Evolutionary conservation across 2,329 filamentous ascomycete species (phyloP).

Genomic region (Rutstroemia sp.): DNA sequence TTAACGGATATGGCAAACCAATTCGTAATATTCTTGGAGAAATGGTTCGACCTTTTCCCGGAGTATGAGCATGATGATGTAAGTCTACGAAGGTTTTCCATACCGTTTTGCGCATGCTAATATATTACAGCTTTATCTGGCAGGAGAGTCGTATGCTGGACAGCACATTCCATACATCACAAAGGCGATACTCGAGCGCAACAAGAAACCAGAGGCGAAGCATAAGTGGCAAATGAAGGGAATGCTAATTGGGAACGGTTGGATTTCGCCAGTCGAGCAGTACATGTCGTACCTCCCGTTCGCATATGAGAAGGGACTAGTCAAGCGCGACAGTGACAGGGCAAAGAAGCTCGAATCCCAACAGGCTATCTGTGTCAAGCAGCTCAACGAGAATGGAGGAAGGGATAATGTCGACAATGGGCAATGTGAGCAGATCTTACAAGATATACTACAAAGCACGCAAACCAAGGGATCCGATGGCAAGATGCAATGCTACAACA

Average conservation of each 20-base stretch:
- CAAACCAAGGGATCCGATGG: slow-evolving; percentile 44
- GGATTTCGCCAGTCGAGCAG: slow-evolving; percentile 87
- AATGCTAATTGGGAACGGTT: slow-evolving; percentile 91
- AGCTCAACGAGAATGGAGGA: slow-evolving; percentile 50
- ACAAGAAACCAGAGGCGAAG: slow-evolving; percentile 48
- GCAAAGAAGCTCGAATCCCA: slow-evolving; percentile 61
- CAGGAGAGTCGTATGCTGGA: slow-evolving; percentile 93
- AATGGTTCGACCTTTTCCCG: slow-evolving; percentile 85
- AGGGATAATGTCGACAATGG: slow-evolving; percentile 57
- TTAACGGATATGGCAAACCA: slow-evolving; percentile 83
- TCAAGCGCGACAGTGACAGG: slow-evolving; percentile 57
- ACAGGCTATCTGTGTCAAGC: slow-evolving; percentile 58
- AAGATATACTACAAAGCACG: slow-evolving; percentile 62
- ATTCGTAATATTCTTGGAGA: slow-evolving; percentile 82
- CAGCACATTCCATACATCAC: slow-evolving; percentile 97
- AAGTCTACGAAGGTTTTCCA: slow-evolving; percentile 34
- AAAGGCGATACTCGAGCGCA: slow-evolving; percentile 81
- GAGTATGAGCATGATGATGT: slow-evolving; percentile 91
- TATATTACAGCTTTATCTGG: slow-evolving; percentile 68
- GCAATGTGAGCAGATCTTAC: slow-evolving; percentile 71
- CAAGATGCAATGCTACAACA: slow-evolving; percentile 67
- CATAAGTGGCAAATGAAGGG: slow-evolving; percentile 72
- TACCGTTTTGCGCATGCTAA: slow-evolving; percentile 18
- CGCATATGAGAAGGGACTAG: slow-evolving; percentile 67
- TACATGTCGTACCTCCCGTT: slow-evolving; percentile 82